Conservation (phyloP, 2,329 filamentous ascomycete species). For the Aspergillus jensenii region DNA sequence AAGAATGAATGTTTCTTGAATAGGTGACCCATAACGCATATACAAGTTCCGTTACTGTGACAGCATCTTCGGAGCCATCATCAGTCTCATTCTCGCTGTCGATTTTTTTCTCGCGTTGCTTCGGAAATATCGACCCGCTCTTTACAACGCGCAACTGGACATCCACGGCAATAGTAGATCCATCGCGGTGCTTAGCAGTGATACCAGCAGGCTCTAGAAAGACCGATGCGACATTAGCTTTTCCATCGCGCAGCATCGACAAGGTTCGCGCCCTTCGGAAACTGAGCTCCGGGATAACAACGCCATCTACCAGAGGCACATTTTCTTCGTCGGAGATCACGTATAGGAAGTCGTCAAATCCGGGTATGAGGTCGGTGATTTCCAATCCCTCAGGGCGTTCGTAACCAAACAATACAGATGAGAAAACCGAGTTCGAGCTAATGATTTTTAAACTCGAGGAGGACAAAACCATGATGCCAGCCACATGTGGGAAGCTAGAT, state of each 20-base stretch:
- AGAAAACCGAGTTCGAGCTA: constrained; percentile 94
- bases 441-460: constrained; percentile 75
- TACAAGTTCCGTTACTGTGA: constrained; percentile 72
- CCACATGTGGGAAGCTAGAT: constrained; percentile 95
- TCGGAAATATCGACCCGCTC: constrained; percentile 68
- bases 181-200: constrained; percentile 83
- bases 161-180: constrained; percentile 88
- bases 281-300: constrained; percentile 93
- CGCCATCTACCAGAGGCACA: constrained; percentile 81
- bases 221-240: constrained; percentile 71
- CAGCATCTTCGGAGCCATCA: constrained; percentile 39
- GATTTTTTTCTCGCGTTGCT: constrained; percentile 63
- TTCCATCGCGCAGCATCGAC: constrained; percentile 78
- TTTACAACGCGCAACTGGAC: constrained; percentile 96
- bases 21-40: constrained; percentile 98
- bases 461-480: constrained; percentile 91
- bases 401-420: constrained; percentile 86
- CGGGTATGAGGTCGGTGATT: constrained; percentile 78
- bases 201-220: constrained; percentile 85
- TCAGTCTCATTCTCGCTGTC: constrained; percentile 60
- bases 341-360: constrained; percentile 79
- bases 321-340: constrained; percentile 85
- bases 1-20: constrained; percentile 84
- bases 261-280: constrained; percentile 87
- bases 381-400: constrained; percentile 76